Evolutionary conservation across 2,329 filamentous ascomycete genomes (phyloP).

Genomic region (Diplocarpon rosae): DNA sequence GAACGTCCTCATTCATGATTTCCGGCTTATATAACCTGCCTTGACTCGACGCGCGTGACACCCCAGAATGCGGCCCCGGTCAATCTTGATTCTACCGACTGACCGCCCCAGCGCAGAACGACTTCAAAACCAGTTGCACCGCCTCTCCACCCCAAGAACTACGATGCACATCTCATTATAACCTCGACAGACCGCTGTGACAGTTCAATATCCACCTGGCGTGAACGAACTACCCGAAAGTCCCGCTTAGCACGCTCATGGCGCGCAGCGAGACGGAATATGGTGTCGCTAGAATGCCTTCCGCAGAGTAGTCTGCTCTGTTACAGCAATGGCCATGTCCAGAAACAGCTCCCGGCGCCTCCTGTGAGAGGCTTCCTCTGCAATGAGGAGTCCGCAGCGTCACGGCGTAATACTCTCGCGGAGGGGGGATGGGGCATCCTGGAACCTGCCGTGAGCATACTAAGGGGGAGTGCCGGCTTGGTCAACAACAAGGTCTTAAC

Average conservation of each 20-base stretch:
- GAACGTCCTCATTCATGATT: too few species aligned
- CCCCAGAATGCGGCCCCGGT: too few species aligned
- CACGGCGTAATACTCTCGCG: slow-evolving; percentile 9
- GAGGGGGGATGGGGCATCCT: slow-evolving; percentile 17
- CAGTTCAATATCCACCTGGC: too few species aligned
- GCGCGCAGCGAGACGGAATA: slow-evolving; percentile 14
- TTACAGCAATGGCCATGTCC: slow-evolving; percentile 10
- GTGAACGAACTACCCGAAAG: too few species aligned
- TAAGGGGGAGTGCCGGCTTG: slow-evolving; percentile 18
- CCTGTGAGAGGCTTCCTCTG: slow-evolving; percentile 12
- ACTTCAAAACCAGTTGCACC: too few species aligned
- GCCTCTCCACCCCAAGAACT: too few species aligned
- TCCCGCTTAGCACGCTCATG: slow-evolving; percentile 8
- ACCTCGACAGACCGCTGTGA: too few species aligned
- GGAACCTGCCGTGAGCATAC: slow-evolving; percentile 18
- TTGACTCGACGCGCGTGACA: too few species aligned
- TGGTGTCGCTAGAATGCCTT: slow-evolving; percentile 23
- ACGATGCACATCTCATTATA: too few species aligned
- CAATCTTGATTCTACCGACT: too few species aligned
- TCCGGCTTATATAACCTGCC: too few species aligned
- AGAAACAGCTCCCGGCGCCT: slow-evolving; percentile 10
- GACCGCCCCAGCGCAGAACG: too few species aligned
- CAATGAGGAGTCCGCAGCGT: slow-evolving; percentile 5
- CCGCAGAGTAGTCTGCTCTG: slow-evolving; percentile 15
- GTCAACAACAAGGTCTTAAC: slow-evolving; percentile 22